Evolutionary conservation across 1,139 yeast genomes (phyloP).

Genomic region (Keqinozyma sinolaborantium): DNA sequence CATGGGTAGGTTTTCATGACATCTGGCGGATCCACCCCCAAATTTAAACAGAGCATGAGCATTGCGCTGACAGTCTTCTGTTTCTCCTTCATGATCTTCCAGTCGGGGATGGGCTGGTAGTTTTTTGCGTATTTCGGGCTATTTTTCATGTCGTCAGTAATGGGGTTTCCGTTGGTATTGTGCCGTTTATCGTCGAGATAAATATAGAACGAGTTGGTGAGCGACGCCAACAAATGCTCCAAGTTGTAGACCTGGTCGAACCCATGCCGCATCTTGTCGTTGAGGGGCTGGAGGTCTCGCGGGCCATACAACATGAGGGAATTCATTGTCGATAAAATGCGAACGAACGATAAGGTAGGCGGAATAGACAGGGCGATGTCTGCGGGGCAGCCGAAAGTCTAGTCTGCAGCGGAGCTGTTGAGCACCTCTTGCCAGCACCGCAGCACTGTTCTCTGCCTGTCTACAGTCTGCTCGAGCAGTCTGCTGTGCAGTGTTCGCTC

Average conservation of each 20-base stretch:
- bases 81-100: conserved; percentile 89
- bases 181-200: conserved; percentile 90
- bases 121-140: conserved; percentile 41
- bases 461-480: no score
- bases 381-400: no score
- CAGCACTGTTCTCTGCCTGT: no score
- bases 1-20: conserved; percentile 91
- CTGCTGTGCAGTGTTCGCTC: no score
- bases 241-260: conserved; percentile 64
- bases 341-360: no score
- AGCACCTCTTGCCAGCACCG: no score
- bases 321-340: no score
- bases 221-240: conserved; percentile 62
- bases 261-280: conserved; percentile 71
- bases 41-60: conserved; percentile 78
- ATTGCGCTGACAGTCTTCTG: conserved; percentile 97
- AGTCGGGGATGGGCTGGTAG: conserved; percentile 75
- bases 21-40: conserved; percentile 98
- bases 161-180: conserved; percentile 84
- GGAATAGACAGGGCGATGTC: no score
- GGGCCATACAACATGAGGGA: not conserved
- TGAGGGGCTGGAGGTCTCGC: conserved; percentile 14
- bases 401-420: no score
- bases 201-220: conserved; percentile 72
- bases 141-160: conserved; percentile 50